Conservation (phyloP, 2,329 filamentous ascomycete genomes). For the Alternaria sp. region DNA sequence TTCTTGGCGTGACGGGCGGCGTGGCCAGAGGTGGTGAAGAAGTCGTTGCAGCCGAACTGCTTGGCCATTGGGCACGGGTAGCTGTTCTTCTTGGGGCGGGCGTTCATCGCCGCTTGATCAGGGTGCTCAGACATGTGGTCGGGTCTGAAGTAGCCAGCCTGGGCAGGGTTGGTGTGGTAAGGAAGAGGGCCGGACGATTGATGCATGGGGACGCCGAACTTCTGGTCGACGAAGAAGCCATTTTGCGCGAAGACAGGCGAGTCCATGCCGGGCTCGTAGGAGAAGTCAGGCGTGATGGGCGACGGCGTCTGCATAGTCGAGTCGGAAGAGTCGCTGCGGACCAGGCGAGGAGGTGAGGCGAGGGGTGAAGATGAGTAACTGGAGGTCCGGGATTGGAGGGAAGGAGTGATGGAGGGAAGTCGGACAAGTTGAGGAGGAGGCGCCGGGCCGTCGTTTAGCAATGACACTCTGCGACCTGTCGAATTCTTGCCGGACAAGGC, state of each 20-base stretch:
- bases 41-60: conserved; percentile 74
- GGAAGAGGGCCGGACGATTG: conserved; percentile 30
- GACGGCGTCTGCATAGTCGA: conserved; percentile 54
- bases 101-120: conserved; percentile 45
- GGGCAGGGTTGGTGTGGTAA: conserved; percentile 28
- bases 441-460: conserved; percentile 56
- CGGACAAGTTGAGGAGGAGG: conserved; percentile 40
- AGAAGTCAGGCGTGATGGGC: conserved; percentile 55
- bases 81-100: conserved; percentile 65
- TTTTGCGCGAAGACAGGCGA: conserved; percentile 38
- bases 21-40: conserved; percentile 83
- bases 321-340: conserved; percentile 56
- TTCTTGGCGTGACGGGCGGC: conserved; percentile 86
- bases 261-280: conserved; percentile 35
- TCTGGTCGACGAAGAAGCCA: conserved; percentile 38
- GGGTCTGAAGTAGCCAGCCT: conserved; percentile 30
- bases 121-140: conserved; percentile 17
- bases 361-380: conserved; percentile 56
- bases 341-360: conserved; percentile 54
- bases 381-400: conserved; percentile 49
- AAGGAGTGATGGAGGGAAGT: conserved; percentile 45
- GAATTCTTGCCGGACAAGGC: conserved; percentile 55
- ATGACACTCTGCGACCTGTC: conserved; percentile 57
- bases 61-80: conserved; percentile 78
- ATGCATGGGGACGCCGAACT: conserved; percentile 30